These are phyloP conservation scores for Dryas drummondii DNA, from an alignment of 306 rosid genomes.

Conservation along the genomic window DNA sequence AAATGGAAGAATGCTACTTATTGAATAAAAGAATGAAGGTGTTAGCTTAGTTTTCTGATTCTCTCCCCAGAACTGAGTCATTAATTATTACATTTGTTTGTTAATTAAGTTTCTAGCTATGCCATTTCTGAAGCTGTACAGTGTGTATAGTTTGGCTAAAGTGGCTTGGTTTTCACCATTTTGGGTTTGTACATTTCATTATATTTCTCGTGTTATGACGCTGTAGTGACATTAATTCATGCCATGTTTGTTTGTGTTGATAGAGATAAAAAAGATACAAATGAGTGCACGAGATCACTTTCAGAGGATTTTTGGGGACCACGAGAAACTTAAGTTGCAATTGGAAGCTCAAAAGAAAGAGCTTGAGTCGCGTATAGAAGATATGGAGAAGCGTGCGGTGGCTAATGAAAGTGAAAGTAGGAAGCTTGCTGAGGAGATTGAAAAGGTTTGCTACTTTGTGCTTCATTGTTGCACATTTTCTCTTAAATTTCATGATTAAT, in stretches of 20 bases:
- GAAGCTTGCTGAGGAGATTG: constrained; percentile 75
- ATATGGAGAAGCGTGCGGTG: constrained; percentile 87
- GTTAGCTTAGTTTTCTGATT: background rate
- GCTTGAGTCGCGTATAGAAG: constrained; percentile 64
- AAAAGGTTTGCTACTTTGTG: constrained; percentile 55
- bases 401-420: constrained; percentile 76
- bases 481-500: constrained; percentile 19
- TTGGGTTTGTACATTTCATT: constrained; percentile 17
- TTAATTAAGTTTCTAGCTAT: constrained; percentile 16
- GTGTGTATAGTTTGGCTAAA: background rate
- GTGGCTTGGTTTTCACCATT: constrained; percentile 22
- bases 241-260: constrained; percentile 29
- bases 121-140: constrained; percentile 23
- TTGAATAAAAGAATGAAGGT: background rate
- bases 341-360: constrained; percentile 78
- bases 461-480: constrained; percentile 19
- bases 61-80: background rate
- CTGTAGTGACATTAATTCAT: constrained; percentile 25
- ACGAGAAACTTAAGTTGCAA: constrained; percentile 71
- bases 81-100: constrained; percentile 5
- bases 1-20: constrained; percentile 2
- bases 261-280: constrained; percentile 81
- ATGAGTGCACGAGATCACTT: constrained; percentile 81
- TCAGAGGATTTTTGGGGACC: constrained; percentile 77
- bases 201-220: constrained; percentile 19